phyloP scores from a whole-genome alignment of 1,284 basidiomycete genomes.

The Ceratobasidium sp. region DNA sequence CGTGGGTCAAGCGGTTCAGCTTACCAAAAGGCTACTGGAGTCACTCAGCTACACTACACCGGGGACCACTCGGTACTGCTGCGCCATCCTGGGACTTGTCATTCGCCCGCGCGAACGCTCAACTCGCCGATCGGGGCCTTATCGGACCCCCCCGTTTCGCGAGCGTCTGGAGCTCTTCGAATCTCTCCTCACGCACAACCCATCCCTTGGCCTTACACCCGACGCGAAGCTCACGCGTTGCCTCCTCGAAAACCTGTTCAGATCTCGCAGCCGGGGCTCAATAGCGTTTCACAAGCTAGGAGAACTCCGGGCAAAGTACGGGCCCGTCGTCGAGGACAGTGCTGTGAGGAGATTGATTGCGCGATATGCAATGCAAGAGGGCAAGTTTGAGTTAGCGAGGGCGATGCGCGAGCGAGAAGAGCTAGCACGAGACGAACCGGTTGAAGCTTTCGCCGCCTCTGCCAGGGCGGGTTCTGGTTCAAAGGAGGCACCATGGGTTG shows the following conservation, averaged over 20 bases:
- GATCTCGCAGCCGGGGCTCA: conserved; percentile 3
- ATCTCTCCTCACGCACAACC: conserved; percentile 33
- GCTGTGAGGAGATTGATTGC: conserved; percentile 30
- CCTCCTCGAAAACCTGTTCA: conserved; percentile 32
- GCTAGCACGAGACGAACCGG: conserved; percentile 12
- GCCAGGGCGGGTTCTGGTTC: neutral
- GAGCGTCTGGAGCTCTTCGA: conserved; percentile 18
- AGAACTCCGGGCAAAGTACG: conserved; percentile 29
- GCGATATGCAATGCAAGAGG: conserved; percentile 22
- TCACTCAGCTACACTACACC: conserved; percentile 6
- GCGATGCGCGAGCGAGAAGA: conserved; percentile 24
- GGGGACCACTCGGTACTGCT: conserved; percentile 19
- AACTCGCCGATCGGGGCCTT: neutral
- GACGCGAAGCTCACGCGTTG: conserved; percentile 17
- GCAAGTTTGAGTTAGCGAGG: conserved; percentile 3
- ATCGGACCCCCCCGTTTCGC: conserved; percentile 2
- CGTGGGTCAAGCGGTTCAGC: conserved; percentile 28
- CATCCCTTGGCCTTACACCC: conserved; percentile 5
- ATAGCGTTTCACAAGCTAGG: conserved; percentile 12
- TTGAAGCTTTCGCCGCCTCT: neutral
- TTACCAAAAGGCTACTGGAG: conserved; percentile 7
- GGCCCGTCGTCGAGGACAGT: conserved; percentile 22
- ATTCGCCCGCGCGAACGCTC: conserved; percentile 9
- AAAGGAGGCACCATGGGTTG: conserved; percentile 17
- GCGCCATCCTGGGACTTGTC: conserved; percentile 28